Conservation (phyloP, 2,329 filamentous ascomycete genomes). For the Epichloe sp. region DNA sequence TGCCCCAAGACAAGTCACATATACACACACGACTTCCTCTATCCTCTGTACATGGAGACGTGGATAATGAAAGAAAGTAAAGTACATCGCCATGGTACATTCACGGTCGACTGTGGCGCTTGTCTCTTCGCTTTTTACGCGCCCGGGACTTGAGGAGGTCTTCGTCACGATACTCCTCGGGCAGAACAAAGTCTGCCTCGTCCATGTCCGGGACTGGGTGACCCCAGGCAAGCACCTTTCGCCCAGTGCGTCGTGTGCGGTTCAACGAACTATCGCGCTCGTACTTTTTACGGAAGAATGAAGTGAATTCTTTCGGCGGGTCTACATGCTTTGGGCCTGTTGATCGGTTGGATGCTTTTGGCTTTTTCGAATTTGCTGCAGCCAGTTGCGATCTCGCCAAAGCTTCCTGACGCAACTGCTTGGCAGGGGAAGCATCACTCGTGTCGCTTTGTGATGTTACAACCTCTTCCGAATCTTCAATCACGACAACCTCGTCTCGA, state of each 20-base stretch:
- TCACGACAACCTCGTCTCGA: constrained; percentile 21
- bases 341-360: constrained; percentile 15
- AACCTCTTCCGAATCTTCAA: constrained; percentile 8
- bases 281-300: constrained; percentile 77
- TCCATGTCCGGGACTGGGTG: constrained; percentile 61
- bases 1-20: background rate
- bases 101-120: constrained; percentile 35
- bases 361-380: constrained; percentile 20
- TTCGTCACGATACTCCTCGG: constrained; percentile 47
- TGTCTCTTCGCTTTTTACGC: constrained; percentile 49
- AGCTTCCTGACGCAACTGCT: constrained; percentile 64
- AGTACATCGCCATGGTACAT: background rate
- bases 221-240: constrained; percentile 69
- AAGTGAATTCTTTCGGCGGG: constrained; percentile 55
- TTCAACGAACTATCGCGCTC: constrained; percentile 70
- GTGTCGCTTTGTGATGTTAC: constrained; percentile 44
- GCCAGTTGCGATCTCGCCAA: constrained; percentile 36
- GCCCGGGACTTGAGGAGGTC: constrained; percentile 45
- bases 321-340: constrained; percentile 20
- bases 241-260: constrained; percentile 53
- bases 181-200: constrained; percentile 62
- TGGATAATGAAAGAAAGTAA: background rate
- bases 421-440: constrained; percentile 35
- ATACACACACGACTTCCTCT: background rate
- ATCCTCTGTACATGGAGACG: background rate